Evolutionary conservation across 1,284 basidiomycete species (phyloP).

Genomic region (Pseudozyma hubeiensis): DNA sequence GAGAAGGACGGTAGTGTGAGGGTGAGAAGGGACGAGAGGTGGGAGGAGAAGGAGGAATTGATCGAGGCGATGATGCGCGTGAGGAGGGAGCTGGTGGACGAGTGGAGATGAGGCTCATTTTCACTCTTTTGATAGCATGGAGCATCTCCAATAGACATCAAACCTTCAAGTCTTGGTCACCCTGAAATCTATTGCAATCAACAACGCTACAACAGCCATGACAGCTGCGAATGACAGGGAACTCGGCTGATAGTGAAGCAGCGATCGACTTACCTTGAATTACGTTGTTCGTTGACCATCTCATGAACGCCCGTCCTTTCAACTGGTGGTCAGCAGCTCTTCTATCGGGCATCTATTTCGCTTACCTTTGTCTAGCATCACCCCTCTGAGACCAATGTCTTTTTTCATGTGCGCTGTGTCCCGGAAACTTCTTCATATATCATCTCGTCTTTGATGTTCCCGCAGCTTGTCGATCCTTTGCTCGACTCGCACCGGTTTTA

Average conservation of each 20-base stretch:
- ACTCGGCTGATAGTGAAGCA: neutral
- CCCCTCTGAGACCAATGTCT: too few species aligned
- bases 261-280: neutral
- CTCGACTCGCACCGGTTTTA: too few species aligned
- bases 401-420: too few species aligned
- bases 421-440: too few species aligned
- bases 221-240: neutral
- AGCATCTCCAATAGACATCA: too few species aligned
- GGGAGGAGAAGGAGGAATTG: slow-evolving; percentile 27
- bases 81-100: slow-evolving; percentile 21
- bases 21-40: slow-evolving; percentile 20
- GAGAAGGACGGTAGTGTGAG: slow-evolving; percentile 11
- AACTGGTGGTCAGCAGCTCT: too few species aligned
- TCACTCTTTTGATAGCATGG: too few species aligned
- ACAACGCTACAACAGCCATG: neutral
- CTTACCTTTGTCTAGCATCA: neutral
- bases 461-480: too few species aligned
- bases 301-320: neutral
- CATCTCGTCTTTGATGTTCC: too few species aligned
- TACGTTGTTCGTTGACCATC: neutral
- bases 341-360: too few species aligned
- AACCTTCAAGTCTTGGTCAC: too few species aligned
- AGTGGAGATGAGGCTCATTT: neutral
- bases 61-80: slow-evolving; percentile 24
- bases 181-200: too few species aligned